Evolutionary conservation across 352 stramenopile species (phyloP).

Genomic region (Phytophthora melonis): DNA sequence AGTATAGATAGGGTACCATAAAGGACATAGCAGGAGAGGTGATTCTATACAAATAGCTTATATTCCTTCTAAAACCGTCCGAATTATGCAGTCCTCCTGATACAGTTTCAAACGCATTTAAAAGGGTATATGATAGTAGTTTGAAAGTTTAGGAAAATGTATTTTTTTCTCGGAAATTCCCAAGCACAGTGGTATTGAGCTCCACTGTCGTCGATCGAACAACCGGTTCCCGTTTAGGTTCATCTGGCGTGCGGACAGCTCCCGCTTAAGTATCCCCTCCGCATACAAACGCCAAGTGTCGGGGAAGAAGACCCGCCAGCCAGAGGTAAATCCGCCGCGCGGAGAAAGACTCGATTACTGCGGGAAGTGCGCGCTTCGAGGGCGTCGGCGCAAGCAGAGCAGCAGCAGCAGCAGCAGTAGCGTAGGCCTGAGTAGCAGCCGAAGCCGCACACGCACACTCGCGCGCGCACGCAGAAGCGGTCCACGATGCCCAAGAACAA

Average conservation of each 20-base stretch:
- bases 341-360: constrained; percentile 39
- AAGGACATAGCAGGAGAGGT: too few species aligned
- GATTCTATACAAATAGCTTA: too few species aligned
- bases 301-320: constrained; percentile 26
- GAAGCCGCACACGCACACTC: constrained; percentile 5
- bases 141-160: too few species aligned
- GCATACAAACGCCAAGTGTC: constrained; percentile 39
- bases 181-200: constrained; percentile 12
- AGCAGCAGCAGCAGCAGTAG: neutral
- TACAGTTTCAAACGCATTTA: too few species aligned
- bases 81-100: too few species aligned
- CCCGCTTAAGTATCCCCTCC: constrained; percentile 3
- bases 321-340: constrained; percentile 40
- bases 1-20: too few species aligned
- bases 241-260: constrained; percentile 5
- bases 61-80: too few species aligned
- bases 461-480: neutral
- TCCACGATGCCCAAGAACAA: constrained; percentile 68
- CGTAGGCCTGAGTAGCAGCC: neutral
- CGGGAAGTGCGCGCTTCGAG: constrained; percentile 1
- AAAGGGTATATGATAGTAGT: too few species aligned
- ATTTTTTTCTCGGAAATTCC: too few species aligned
- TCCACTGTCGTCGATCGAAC: constrained; percentile 29
- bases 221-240: constrained; percentile 37
- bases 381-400: constrained; percentile 15